Conservation (phyloP, 2,329 filamentous ascomycete species). For the Pyrenophora tritici-repentis region DNA sequence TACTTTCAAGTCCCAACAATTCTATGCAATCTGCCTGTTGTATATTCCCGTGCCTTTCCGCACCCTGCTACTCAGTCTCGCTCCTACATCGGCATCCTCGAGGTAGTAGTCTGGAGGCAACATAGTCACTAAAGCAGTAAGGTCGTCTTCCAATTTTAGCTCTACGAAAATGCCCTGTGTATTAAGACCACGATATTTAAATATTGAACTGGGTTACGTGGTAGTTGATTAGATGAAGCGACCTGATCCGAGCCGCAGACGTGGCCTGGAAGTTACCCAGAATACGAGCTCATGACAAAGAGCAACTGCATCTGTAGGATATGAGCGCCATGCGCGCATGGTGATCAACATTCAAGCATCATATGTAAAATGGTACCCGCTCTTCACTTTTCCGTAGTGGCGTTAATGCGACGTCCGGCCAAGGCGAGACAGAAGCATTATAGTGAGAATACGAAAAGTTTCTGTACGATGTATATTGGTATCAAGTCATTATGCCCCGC, state of each 20-base stretch:
- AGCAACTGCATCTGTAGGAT: conserved; percentile 3
- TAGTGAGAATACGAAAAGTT: conserved; percentile 44
- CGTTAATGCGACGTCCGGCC: conserved; percentile 12
- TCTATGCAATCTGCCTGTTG: conserved; percentile 1
- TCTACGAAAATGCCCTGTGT: conserved; percentile 18
- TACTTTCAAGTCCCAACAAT: background rate
- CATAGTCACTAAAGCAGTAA: conserved; percentile 23
- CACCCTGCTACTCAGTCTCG: conserved; percentile 20
- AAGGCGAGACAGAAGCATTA: conserved; percentile 22
- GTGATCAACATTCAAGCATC: conserved; percentile 14
- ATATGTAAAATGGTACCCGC: conserved; percentile 1
- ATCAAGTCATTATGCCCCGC: conserved; percentile 7
- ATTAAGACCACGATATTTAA: conserved; percentile 29
- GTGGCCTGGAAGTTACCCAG: conserved; percentile 9
- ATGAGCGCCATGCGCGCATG: conserved; percentile 1
- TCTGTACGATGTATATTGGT: conserved; percentile 34
- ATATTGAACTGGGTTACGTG: conserved; percentile 19
- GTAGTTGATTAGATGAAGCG: conserved; percentile 30
- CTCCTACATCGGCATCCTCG: background rate
- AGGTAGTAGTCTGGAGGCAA: conserved; percentile 12
- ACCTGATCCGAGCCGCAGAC: conserved; percentile 17
- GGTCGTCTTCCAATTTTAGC: conserved; percentile 31
- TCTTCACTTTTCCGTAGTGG: conserved; percentile 4
- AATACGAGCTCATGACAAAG: conserved; percentile 28
- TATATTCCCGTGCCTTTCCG: conserved; percentile 6